These are phyloP conservation scores for Hypoxylon lenormandii DNA, from an alignment of 495 filamentous ascomycete species.

Conservation along the genomic window DNA sequence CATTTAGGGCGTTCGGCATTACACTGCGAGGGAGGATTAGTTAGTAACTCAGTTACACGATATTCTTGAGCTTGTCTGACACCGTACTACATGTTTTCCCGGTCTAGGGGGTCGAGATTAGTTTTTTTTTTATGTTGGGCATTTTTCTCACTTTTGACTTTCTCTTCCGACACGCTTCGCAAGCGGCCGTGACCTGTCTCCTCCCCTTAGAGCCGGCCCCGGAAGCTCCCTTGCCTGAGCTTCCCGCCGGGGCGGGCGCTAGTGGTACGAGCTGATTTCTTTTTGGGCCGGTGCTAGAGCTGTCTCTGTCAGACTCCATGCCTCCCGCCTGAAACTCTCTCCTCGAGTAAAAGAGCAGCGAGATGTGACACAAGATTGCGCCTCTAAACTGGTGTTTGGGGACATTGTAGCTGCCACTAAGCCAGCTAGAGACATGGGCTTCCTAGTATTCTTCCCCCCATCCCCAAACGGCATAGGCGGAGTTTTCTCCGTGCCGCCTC, in stretches of 20 bases:
- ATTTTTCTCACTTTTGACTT: slow-evolving; percentile 65
- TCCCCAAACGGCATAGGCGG: slow-evolving; percentile 3
- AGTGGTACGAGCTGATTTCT: slow-evolving; percentile 24
- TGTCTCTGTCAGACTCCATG: slow-evolving; percentile 26
- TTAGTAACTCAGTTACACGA: slow-evolving; percentile 21
- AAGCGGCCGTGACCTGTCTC: slow-evolving; percentile 65
- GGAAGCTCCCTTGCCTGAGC: slow-evolving; percentile 19
- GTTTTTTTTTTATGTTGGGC: not conserved
- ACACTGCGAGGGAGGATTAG: slow-evolving; percentile 47
- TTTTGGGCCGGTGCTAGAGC: not conserved
- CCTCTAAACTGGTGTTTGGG: not conserved
- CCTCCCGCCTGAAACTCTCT: not conserved
- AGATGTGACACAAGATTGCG: not conserved
- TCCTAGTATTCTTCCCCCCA: not conserved
- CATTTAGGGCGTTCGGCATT: slow-evolving; percentile 55
- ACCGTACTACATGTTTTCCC: not conserved
- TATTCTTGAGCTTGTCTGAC: not conserved
- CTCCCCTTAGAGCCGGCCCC: slow-evolving; percentile 40
- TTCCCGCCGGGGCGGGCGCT: slow-evolving; percentile 35
- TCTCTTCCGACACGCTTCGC: slow-evolving; percentile 65
- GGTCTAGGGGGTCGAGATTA: too few species aligned
- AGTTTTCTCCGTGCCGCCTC: slow-evolving; percentile 3
- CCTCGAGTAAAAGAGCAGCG: not conserved
- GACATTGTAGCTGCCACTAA: not conserved
- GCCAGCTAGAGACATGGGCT: not conserved